A percentile compares a stretch with the other conserved stretches of the same genome.
phyloP scores from a whole-genome alignment of 2,329 filamentous ascomycete species.

The Chalara sp. region DNA sequence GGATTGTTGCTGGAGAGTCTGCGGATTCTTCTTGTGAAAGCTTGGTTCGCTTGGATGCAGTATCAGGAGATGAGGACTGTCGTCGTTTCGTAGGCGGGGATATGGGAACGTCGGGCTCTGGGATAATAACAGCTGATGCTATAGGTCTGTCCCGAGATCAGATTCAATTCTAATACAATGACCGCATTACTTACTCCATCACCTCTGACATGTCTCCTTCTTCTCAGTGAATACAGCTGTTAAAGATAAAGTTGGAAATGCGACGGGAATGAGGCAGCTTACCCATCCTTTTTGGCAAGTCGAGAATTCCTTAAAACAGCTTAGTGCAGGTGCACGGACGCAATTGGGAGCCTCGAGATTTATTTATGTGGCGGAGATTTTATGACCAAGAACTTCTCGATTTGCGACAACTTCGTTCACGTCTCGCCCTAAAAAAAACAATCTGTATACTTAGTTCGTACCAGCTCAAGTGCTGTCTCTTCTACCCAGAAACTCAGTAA shows the following conservation, averaged over 20 bases:
- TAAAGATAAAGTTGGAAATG: too few species aligned
- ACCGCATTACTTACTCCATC: slow-evolving; percentile 12
- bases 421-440: not conserved
- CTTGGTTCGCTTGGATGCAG: slow-evolving; percentile 45
- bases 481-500: not conserved
- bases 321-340: too few species aligned
- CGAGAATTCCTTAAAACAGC: too few species aligned
- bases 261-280: too few species aligned
- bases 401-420: not conserved
- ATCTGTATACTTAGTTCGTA: not conserved
- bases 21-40: slow-evolving; percentile 27
- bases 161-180: too few species aligned
- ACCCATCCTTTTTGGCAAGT: too few species aligned
- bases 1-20: slow-evolving; percentile 18
- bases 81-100: slow-evolving; percentile 32
- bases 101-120: slow-evolving; percentile 14
- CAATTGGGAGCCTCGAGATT: too few species aligned
- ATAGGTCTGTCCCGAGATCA: slow-evolving; percentile 19
- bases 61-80: slow-evolving; percentile 44
- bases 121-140: slow-evolving; percentile 29
- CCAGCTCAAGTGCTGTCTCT: not conserved
- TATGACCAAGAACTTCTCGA: not conserved
- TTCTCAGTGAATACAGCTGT: too few species aligned
- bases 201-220: slow-evolving; percentile 16
- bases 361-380: too few species aligned